phyloP scores from a whole-genome alignment of 2,329 filamentous ascomycete genomes.

The Ophiocordyceps polyrhachis-furcata region DNA sequence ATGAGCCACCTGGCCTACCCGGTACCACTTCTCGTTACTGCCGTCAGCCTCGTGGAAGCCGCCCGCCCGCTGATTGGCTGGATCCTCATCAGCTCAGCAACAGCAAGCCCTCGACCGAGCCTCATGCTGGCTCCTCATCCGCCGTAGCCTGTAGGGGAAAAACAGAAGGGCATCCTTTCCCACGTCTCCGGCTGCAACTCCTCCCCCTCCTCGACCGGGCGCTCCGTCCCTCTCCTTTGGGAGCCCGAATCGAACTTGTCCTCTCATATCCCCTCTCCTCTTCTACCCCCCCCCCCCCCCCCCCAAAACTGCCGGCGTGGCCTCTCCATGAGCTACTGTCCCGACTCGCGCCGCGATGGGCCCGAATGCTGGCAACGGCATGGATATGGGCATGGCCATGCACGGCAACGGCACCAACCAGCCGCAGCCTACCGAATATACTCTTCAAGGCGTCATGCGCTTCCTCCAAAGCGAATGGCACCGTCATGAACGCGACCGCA shows the following conservation, averaged over 20 bases:
- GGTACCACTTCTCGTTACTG: too few relatives aligned
- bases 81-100: not conserved
- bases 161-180: not conserved
- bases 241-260: not conserved
- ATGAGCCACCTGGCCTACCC: too few relatives aligned
- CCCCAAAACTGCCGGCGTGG: constrained; percentile 3
- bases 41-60: constrained; percentile 11
- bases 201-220: not conserved
- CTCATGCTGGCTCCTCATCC: not conserved
- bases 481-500: constrained; percentile 89
- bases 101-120: not conserved
- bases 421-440: constrained; percentile 42
- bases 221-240: not conserved
- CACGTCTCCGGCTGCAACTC: not conserved
- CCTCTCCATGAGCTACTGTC: constrained; percentile 19
- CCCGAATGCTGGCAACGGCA: constrained; percentile 25
- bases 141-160: not conserved
- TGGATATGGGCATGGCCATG: constrained; percentile 28
- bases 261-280: not conserved
- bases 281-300: not conserved
- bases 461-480: constrained; percentile 99
- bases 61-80: constrained; percentile 11
- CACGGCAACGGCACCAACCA: constrained; percentile 27
- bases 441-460: constrained; percentile 74
- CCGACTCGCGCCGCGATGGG: constrained; percentile 19